Evolutionary conservation across 768 basidiomycete species (phyloP).

Genomic region (Leccinum incarnatum): DNA sequence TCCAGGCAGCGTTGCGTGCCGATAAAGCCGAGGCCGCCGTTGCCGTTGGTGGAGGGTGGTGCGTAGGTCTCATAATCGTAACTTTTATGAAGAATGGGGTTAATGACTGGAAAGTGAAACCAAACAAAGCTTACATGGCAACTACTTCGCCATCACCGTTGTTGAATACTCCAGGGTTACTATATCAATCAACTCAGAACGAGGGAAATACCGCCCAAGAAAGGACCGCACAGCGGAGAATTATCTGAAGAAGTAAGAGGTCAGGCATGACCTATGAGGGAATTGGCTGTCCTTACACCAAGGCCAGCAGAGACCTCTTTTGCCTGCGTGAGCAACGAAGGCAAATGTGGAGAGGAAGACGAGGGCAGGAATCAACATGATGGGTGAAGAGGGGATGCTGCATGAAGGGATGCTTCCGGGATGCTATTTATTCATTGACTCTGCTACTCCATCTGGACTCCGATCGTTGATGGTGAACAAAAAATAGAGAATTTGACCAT

Average conservation of each 20-base stretch:
- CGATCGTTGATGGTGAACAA: not conserved
- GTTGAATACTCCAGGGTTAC: slow-evolving; percentile 30
- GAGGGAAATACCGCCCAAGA: not conserved
- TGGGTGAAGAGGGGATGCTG: not conserved
- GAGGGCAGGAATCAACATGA: slow-evolving; percentile 22
- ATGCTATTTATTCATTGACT: slow-evolving; percentile 13
- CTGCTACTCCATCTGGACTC: not conserved
- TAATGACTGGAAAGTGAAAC: not conserved
- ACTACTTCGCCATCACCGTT: slow-evolving; percentile 35
- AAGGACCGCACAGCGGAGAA: slow-evolving; percentile 25
- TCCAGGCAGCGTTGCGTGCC: slow-evolving; percentile 40
- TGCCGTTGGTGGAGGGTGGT: slow-evolving; percentile 35
- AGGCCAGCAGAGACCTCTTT: slow-evolving; percentile 38
- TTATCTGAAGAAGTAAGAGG: slow-evolving; percentile 21
- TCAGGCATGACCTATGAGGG: not conserved
- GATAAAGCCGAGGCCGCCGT: slow-evolving; percentile 37
- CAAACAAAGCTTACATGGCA: slow-evolving; percentile 26
- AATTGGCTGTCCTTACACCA: slow-evolving; percentile 25
- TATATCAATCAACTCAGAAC: slow-evolving; percentile 10
- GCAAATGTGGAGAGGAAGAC: slow-evolving; percentile 19
- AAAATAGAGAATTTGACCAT: not conserved
- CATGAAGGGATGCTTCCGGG: not conserved
- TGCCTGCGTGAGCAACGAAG: slow-evolving; percentile 31
- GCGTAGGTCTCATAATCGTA: slow-evolving; percentile 39
- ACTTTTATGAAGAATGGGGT: slow-evolving; percentile 12